phyloP scores from a whole-genome alignment of 805 yeast species.

The Saturnispora sanitii region DNA sequence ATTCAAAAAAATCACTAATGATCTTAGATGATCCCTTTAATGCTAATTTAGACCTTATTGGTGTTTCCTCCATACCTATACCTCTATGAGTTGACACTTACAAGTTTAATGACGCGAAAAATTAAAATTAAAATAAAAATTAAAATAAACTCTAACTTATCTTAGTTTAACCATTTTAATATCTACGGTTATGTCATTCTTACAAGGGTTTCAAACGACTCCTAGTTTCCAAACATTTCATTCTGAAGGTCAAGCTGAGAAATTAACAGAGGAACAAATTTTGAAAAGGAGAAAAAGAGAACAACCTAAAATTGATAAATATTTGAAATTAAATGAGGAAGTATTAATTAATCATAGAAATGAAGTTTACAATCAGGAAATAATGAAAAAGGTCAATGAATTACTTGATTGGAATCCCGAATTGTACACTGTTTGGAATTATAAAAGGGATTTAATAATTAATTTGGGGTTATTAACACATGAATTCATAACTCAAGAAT shows the following conservation, averaged over 20 bases:
- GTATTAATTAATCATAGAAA: constrained; percentile 31
- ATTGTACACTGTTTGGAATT: constrained; percentile 84
- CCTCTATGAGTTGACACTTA: too few species aligned
- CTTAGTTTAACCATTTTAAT: not conserved
- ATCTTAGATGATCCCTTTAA: constrained; percentile 70
- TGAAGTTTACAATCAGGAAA: constrained; percentile 25
- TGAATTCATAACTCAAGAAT: constrained; percentile 41
- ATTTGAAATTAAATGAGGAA: constrained; percentile 35
- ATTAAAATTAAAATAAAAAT: too few species aligned
- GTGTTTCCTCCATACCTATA: constrained; percentile 13
- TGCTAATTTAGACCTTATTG: constrained; percentile 42
- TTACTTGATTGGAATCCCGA: constrained; percentile 71
- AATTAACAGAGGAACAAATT: constrained; percentile 45
- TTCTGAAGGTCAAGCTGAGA: constrained; percentile 50
- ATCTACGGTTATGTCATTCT: constrained; percentile 10
- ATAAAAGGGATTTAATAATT: constrained; percentile 59
- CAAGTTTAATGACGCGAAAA: too few species aligned
- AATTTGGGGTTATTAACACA: constrained; percentile 23
- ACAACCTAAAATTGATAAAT: constrained; percentile 46
- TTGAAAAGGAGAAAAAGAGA: constrained; percentile 47
- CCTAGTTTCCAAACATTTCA: constrained; percentile 36
- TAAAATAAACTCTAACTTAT: not conserved
- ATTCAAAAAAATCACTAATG: constrained; percentile 78
- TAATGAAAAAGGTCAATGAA: constrained; percentile 45
- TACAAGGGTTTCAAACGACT: constrained; percentile 14